Percentiles rank a stretch among this genome's conserved stretches.
Evolutionary conservation across 345 rosid species (phyloP).

Genomic region (Excoecaria cochinchinensis): DNA sequence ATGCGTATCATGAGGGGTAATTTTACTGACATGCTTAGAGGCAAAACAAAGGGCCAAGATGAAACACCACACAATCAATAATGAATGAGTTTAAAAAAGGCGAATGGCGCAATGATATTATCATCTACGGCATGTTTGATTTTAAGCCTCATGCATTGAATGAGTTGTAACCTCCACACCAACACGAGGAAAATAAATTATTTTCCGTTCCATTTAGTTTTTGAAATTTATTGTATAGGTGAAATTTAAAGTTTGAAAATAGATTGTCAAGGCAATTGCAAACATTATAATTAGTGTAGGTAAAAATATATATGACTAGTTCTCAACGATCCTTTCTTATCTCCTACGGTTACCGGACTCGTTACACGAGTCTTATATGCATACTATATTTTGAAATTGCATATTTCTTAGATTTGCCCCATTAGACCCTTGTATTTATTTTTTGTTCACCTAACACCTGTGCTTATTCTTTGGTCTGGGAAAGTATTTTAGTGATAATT

Average conservation of each 20-base stretch:
- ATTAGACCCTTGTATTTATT: too few species aligned
- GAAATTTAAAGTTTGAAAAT: background rate
- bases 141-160: background rate
- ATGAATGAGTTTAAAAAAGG: background rate
- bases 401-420: too few species aligned
- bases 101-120: background rate
- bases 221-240: background rate
- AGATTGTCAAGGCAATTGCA: background rate
- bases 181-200: background rate
- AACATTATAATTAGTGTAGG: too few species aligned
- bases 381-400: too few species aligned
- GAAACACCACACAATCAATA: conserved; percentile 43
- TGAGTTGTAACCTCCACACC: background rate
- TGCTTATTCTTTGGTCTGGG: too few species aligned
- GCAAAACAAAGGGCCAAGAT: conserved; percentile 61
- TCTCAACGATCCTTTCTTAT: too few species aligned
- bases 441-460: too few species aligned
- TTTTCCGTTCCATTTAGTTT: background rate
- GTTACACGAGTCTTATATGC: too few species aligned
- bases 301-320: too few species aligned
- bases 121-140: background rate
- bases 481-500: too few species aligned
- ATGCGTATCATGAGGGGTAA: conserved; percentile 90
- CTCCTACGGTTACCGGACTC: too few species aligned
- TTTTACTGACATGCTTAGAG: conserved; percentile 84